Base-by-base conservation (phyloP, 1,284 basidiomycete genomes). In the Apiotrichum veenhuisii region DNA sequence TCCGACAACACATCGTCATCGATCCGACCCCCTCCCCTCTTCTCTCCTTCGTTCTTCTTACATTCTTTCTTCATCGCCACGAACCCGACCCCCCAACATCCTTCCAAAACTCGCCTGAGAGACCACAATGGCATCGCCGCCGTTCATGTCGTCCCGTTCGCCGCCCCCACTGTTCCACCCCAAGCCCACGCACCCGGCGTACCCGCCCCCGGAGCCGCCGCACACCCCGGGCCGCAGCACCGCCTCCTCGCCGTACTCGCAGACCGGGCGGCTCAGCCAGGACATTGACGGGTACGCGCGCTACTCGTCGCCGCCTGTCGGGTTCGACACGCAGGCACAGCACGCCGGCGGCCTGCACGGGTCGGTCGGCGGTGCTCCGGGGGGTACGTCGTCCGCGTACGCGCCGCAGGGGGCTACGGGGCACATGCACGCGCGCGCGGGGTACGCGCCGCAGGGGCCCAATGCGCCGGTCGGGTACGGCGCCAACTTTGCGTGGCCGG, bases 91-190 rank as follows among this genome's bases (percentile, higher is more conserved):
- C 30, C n/a, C 33, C 14, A 9, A 14, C 45, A 9, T 23, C 41
- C 9, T 42, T 46, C 30, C 12, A n/a, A n/a, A n/a, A n/a, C n/a
- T n/a, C 40, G 4, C 17, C 45, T 10, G 11, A n/a, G n/a, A 22
- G 23, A 36, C 33, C 34, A 34, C 22, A 37, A 73, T 72, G 71
- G 63, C 72, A 14, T 51, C 51, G 23, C 69, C 65, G 48, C 72
- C 72, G 4, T 75, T 71, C 67, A 72, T 69, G 56, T 66, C 64
- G 58, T 82, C 80, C 15, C 78, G 80, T 51, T 89, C 88, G 0
- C 89, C 89, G 0, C 88, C 89, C 3, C 89, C 88, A 1, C 82
- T 93, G 2, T 86, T 89, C 58, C 90, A 94, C 71, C 90, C 91
- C 2, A 89, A 92, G 7, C 91, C 91, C 0, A 92, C 91, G 0